These are phyloP conservation scores for Rhizophagus clarus DNA, from an alignment of 192 early-diverging fungal genomes.

Conservation along the genomic window DNA sequence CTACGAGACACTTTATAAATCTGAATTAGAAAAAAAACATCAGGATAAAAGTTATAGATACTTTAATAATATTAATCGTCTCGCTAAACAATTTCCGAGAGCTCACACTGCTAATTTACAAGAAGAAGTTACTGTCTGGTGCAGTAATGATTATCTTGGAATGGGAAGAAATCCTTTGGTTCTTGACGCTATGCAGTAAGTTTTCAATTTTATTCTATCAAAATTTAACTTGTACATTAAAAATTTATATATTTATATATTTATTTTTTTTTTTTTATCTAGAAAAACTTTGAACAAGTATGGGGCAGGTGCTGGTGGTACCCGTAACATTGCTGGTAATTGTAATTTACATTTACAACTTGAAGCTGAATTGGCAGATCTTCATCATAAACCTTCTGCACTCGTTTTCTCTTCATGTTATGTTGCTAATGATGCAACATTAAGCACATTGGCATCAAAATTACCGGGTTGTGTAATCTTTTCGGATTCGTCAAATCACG, in stretches of 20 bases:
- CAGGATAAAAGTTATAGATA: conserved; percentile 97
- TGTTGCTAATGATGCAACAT: conserved; percentile 96
- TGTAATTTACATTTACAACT: conserved; percentile 91
- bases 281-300: conserved; percentile 88
- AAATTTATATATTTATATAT: conserved; percentile 5
- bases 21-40: conserved; percentile 93
- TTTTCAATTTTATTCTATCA: conserved; percentile 17
- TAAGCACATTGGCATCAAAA: conserved; percentile 84
- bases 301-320: conserved; percentile 98
- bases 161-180: conserved; percentile 91
- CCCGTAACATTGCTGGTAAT: conserved; percentile 99
- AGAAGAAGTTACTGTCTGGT: conserved; percentile 98
- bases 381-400: conserved; percentile 91
- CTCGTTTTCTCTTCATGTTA: conserved; percentile 97
- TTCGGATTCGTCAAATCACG: conserved; percentile 93
- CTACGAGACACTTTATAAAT: conserved; percentile 86
- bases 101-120: conserved; percentile 87
- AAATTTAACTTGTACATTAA: neutral
- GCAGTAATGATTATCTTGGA: conserved; percentile 98
- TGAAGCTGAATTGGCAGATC: conserved; percentile 86
- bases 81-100: conserved; percentile 88
- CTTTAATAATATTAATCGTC: conserved; percentile 99
- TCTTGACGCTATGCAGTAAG: conserved; percentile 88
- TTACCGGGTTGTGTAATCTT: conserved; percentile 93
- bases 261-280: too few relatives aligned